phyloP scores from a whole-genome alignment of 495 filamentous ascomycete genomes.

The Staphylotrichum tortipilum region DNA sequence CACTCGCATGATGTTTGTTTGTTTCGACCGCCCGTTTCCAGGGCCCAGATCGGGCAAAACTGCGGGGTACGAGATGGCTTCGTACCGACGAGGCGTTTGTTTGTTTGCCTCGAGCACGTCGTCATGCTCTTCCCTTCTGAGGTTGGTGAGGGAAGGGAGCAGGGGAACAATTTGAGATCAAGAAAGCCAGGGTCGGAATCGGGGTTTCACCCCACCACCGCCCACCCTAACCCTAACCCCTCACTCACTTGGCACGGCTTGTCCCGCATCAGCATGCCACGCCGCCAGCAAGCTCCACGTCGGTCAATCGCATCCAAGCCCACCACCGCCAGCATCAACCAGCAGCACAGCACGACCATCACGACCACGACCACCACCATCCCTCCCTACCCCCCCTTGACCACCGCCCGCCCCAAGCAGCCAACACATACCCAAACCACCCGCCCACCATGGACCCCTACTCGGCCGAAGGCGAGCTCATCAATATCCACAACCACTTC shows the following conservation, averaged over 20 bases:
- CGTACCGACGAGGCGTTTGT: background rate
- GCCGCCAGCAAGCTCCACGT: conserved; percentile 13
- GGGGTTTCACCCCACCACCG: no score
- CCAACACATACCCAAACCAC: background rate
- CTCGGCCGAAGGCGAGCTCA: conserved; percentile 87
- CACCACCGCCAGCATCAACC: conserved; percentile 5
- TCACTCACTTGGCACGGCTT: background rate
- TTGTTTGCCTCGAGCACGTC: no score
- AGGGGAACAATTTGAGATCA: no score
- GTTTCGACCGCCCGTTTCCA: background rate
- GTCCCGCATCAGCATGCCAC: background rate
- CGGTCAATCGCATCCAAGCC: conserved; percentile 16
- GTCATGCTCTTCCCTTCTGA: no score
- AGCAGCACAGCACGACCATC: no score
- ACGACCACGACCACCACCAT: background rate
- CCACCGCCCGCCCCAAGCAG: background rate
- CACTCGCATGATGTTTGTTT: conserved; percentile 4
- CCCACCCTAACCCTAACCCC: conserved; percentile 12
- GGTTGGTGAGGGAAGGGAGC: no score
- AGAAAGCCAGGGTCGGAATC: no score
- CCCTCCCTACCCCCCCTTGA: background rate
- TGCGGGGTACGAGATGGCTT: background rate
- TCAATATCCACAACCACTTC: conserved; percentile 93
- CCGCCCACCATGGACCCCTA: conserved; percentile 61
- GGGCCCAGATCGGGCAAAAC: background rate